Percentiles rank a stretch among this genome's conserved stretches.
phyloP scores from a whole-genome alignment of 441 rosid species.

The Francoa sonchifolia region DNA sequence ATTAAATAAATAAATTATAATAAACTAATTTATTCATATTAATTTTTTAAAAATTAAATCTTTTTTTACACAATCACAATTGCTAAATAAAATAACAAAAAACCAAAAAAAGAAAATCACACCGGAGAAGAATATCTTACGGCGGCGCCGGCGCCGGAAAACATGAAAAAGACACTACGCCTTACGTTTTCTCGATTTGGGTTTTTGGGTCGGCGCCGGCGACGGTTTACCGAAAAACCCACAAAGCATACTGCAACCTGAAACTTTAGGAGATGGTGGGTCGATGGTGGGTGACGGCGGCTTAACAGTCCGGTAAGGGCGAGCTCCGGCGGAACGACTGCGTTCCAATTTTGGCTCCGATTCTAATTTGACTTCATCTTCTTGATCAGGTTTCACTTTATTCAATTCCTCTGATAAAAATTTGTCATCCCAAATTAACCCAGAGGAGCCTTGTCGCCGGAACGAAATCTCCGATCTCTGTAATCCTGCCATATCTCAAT shows the following conservation, averaged over 20 bases:
- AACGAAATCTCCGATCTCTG: slow-evolving; percentile 48
- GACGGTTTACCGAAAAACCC: slow-evolving; percentile 20
- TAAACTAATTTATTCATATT: too few species aligned
- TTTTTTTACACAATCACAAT: too few species aligned
- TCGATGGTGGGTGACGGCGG: slow-evolving; percentile 19
- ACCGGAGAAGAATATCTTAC: too few species aligned
- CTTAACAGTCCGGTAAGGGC: slow-evolving; percentile 6
- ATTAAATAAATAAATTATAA: too few species aligned
- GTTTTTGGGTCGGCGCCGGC: not conserved
- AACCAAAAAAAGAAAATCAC: too few species aligned
- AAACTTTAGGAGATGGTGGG: slow-evolving; percentile 46
- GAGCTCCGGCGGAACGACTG: slow-evolving; percentile 14
- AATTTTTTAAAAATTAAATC: too few species aligned
- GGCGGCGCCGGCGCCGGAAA: too few species aligned
- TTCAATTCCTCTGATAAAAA: slow-evolving; percentile 28
- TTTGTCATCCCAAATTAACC: slow-evolving; percentile 47
- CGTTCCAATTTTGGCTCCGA: slow-evolving; percentile 12
- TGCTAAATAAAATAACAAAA: too few species aligned
- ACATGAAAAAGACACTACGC: slow-evolving; percentile 1
- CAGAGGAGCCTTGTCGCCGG: slow-evolving; percentile 59
- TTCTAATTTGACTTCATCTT: not conserved
- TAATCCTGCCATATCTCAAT: slow-evolving; percentile 22
- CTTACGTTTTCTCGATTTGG: slow-evolving; percentile 11
- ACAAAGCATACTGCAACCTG: slow-evolving; percentile 35
- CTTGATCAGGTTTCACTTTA: slow-evolving; percentile 6